Evolutionary conservation across 2,329 filamentous ascomycete genomes (phyloP), one percentile per base, ranked within the genome.

Genomic region (Trichoderma brevicompactum): DNA sequence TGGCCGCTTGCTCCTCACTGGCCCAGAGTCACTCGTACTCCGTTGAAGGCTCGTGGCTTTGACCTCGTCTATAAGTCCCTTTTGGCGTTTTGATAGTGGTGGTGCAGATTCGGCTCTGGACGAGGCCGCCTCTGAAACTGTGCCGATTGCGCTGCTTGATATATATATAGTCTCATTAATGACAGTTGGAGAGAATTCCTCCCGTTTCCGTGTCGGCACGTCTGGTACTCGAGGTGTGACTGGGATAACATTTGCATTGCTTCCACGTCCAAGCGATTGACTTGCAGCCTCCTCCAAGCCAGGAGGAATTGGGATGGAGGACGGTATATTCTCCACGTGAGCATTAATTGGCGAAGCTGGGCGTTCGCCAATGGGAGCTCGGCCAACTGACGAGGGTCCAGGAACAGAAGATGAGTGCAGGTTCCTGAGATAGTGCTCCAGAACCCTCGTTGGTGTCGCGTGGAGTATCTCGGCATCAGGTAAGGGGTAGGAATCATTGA

Each of bases 401-500:
- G 74, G 43, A 74, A 13, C 12, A 7, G 49, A 43, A 7, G 50
- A 44, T 36, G 64, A 9, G 9, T 34, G 17, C 3, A 43, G n/a
- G 36, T 32, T 53, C 12, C 17, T 79, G 3, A 85, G 75, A 65
- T 82, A 84, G 28, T 80, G 78, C 66, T 84, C 80, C 10, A 87
- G 69, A 0, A 85, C 74, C 44, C 82, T 78, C 1, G 81, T 82
- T 0, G 85, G 85, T 0, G 86, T 83, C 17, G 69, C 67, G 8
- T 68, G 66, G 10, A 76, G 63, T 19, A 77, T 28, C 5, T 68
- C 68, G 5, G 71, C 64, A 54, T 74, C 72, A 7, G 76, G 76
- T 66, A 79, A 74, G 56, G 71, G 82, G 68, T 85, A 82, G 0
- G 86, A 89, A 70, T 89, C 86, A 9, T 78, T 79, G 19, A 88